Percentiles rank a stretch among this genome's conserved stretches.
These are phyloP conservation scores for Cladosporium velox DNA, from an alignment of 2,329 filamentous ascomycete genomes.

Conservation along the genomic window DNA sequence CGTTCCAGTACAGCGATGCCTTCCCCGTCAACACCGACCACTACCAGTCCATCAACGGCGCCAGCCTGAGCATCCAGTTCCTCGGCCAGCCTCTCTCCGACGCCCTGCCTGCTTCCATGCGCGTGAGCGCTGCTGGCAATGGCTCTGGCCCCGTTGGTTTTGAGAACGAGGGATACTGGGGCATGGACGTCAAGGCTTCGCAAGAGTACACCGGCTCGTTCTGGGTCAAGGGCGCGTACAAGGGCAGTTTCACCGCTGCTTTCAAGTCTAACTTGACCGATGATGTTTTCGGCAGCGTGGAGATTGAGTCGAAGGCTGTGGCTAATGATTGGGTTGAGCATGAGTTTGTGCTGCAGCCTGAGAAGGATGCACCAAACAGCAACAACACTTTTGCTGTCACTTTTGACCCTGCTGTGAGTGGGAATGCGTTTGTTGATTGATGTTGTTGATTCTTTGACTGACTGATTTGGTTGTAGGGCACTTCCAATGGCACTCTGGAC, in stretches of 20 bases:
- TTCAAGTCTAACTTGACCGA: slow-evolving; percentile 45
- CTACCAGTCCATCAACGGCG: slow-evolving; percentile 29
- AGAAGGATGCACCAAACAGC: slow-evolving; percentile 46
- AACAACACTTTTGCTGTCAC: slow-evolving; percentile 57
- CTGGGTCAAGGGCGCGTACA: slow-evolving; percentile 45
- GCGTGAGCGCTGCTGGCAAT: slow-evolving; percentile 31
- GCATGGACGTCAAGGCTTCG: slow-evolving; percentile 40
- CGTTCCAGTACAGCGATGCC: slow-evolving; percentile 57
- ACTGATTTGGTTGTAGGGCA: slow-evolving; percentile 26
- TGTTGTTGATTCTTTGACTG: background rate
- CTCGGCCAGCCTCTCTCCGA: slow-evolving; percentile 30
- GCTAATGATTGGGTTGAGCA: slow-evolving; percentile 38
- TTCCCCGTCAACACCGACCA: slow-evolving; percentile 26
- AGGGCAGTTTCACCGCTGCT: slow-evolving; percentile 43
- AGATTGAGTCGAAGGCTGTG: slow-evolving; percentile 33
- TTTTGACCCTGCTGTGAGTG: slow-evolving; percentile 45
- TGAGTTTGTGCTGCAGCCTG: slow-evolving; percentile 44
- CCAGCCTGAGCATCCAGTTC: slow-evolving; percentile 26
- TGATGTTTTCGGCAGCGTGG: slow-evolving; percentile 44
- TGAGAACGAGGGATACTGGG: slow-evolving; percentile 44
- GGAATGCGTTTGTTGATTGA: background rate
- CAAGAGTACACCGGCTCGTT: slow-evolving; percentile 55
- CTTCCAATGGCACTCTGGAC: slow-evolving; percentile 45
- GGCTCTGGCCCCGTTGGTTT: slow-evolving; percentile 49
- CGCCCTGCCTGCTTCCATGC: slow-evolving; percentile 31